phyloP scores from a whole-genome alignment of 441 rosid genomes.

The Iberis amara region DNA sequence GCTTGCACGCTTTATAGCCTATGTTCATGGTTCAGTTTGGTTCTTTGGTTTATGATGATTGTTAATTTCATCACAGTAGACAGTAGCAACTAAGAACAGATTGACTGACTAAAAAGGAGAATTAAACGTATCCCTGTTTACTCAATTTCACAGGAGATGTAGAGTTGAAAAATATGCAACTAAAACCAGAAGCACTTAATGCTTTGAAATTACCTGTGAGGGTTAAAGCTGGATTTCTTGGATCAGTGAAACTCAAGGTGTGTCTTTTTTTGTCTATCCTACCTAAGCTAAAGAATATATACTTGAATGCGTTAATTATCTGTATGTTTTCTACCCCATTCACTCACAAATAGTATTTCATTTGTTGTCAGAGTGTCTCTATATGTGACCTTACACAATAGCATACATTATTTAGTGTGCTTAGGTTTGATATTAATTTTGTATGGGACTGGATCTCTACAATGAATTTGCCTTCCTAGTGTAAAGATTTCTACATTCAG shows the following conservation, averaged over 20 bases:
- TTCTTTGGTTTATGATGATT: constrained; percentile 11
- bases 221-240: constrained; percentile 99
- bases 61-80: constrained; percentile 3
- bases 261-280: constrained; percentile 5
- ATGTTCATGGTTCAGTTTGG: constrained; percentile 12
- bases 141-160: constrained; percentile 63
- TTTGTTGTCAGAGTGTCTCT: constrained; percentile 12
- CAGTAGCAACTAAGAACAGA: constrained; percentile 8
- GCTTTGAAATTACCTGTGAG: constrained; percentile 90
- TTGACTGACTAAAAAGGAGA: constrained; percentile 6
- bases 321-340: constrained; percentile 2
- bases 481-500: constrained; percentile 11
- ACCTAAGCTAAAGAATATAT: constrained; percentile 1
- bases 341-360: constrained; percentile 1
- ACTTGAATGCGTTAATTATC: background rate
- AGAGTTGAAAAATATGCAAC: constrained; percentile 91
- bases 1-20: constrained; percentile 12
- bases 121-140: background rate
- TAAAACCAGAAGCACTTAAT: constrained; percentile 98
- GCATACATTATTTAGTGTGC: background rate
- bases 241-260: constrained; percentile 78
- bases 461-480: constrained; percentile 4
- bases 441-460: constrained; percentile 5
- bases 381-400: constrained; percentile 1
- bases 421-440: background rate